Base-by-base conservation (phyloP, 495 filamentous ascomycete genomes). In the Penicillium longicatenatum region DNA sequence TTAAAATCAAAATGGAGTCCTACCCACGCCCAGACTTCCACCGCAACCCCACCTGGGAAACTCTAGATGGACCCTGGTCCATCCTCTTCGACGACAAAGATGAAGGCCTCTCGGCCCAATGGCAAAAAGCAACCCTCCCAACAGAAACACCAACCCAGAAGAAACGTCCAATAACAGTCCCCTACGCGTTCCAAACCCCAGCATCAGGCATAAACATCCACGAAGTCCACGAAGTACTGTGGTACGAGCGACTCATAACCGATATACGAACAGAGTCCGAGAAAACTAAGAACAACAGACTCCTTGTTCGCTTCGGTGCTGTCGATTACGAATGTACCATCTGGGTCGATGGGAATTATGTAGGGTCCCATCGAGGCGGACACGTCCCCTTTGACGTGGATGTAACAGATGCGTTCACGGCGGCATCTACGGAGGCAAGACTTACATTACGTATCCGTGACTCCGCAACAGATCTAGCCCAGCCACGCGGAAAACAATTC, bases 61-160 rank as follows among this genome's bases (percentile, higher is more conserved):
- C 78, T 16, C 74, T 85, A 10, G 76, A 86, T 66, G 80, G 82
- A 6, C 60, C 75, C 31, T 86, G 84, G 83, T 64, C 70, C 48
- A 79, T 85, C 60, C 67, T 80, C 57, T 86, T 85, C 59, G 84
- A 86, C 67, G 82, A 85, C 66, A 58, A 70, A 22, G 81, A 85
- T 59, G 55, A 67, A 21, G 82, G 82, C 3, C 70, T 82, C 8
- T 54, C 52, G 29, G 44, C 71, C 19, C 50, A 69, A 33, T 74
- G 75, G 68, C 71, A 63, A 1, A 59, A 62, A 52, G 68, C 54
- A 24, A 67, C 60, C 26, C 44, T 69, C 59, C 66, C 64, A 6
- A 50, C 63, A 43, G 19, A n/a, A 39, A 39, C 14, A 14, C 14
- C 47, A 22, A 24, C 52, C 67, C 29, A 48, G 11, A 11, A 50